Base-by-base conservation (phyloP, 2,329 filamentous ascomycete genomes). In the Daldinia sp. region DNA sequence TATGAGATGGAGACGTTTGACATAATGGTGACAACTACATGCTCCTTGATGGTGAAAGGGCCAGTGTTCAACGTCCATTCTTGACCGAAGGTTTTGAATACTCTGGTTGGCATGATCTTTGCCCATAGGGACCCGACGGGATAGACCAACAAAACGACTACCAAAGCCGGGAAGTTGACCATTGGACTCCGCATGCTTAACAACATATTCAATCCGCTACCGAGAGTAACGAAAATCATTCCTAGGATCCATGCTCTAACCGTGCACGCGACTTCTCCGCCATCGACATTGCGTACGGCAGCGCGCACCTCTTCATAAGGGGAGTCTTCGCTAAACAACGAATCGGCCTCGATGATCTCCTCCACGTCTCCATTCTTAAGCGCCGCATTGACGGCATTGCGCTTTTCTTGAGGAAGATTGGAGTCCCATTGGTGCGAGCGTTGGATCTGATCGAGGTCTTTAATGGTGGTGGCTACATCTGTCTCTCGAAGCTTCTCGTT, bases 31-130 rank as follows among this genome's bases (percentile, higher is more conserved):
- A 82, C 73, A 34, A 81, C 72, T 5, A 77, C 75, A 49, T 82
- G 80, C 64, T 82, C 80, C 58, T 82, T 82, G 66, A 79, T 76
- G 21, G 76, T 82, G 69, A 82, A 82, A 0, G 77, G 78, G 0
- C 78, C 79, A 0, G 79, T 68, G 54, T 82, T 82, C 32, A 82
- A 70, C 3, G 77, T 80, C 75, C 78, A 82, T 15, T 72, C 70
- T 17, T 77, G 13, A 4, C 81, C 81, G 41, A 82, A 79, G 0
- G 74, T 77, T 25, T 73, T 77, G 70, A 79, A 80, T 2, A 77
- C 71, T 50, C 73, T 74, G 2, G 71, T 77, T 1, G 81, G 81
- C 68, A 83, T 72, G 9, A 77, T 66, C 45, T 72, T 76, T 3
- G 80, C 79, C 77, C 79, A 80, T 4, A 78, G 68, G 49, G 75